Percentiles rank a stretch among this genome's conserved stretches.
Evolutionary conservation across 768 basidiomycete genomes (phyloP).

Genomic region (Termitomyces sp.): DNA sequence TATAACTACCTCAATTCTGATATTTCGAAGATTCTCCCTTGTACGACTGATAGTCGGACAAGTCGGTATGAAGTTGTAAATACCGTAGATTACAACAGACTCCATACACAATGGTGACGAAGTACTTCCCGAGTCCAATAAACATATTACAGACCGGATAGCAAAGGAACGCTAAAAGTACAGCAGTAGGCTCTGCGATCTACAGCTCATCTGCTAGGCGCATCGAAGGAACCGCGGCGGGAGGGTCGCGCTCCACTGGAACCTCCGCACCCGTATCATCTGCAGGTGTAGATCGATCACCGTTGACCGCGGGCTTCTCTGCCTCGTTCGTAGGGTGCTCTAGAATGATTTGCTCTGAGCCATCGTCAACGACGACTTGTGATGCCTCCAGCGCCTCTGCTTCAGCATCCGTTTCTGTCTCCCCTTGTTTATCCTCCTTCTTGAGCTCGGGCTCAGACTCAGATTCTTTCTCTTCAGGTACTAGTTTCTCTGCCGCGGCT

Average conservation of each 20-base stretch:
- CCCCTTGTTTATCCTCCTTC: constrained; percentile 31
- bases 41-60: background rate
- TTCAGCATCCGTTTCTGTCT: constrained; percentile 16
- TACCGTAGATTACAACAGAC: background rate
- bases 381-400: background rate
- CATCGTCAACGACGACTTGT: background rate
- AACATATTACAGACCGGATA: background rate
- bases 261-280: constrained; percentile 4
- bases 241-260: constrained; percentile 8
- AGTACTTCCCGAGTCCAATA: background rate
- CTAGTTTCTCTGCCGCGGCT: constrained; percentile 35
- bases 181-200: background rate
- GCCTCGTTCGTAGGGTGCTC: background rate
- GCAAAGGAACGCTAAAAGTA: background rate
- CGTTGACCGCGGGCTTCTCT: background rate
- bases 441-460: constrained; percentile 38
- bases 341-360: constrained; percentile 1
- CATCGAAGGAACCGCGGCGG: constrained; percentile 1
- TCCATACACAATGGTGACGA: background rate
- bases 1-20: background rate
- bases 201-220: constrained; percentile 18
- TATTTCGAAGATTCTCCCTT: background rate
- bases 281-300: background rate
- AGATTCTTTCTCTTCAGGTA: constrained; percentile 28
- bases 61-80: background rate